Base-by-base conservation (phyloP, 352 stramenopile genomes). In the Globisporangium sylvaticum region DNA sequence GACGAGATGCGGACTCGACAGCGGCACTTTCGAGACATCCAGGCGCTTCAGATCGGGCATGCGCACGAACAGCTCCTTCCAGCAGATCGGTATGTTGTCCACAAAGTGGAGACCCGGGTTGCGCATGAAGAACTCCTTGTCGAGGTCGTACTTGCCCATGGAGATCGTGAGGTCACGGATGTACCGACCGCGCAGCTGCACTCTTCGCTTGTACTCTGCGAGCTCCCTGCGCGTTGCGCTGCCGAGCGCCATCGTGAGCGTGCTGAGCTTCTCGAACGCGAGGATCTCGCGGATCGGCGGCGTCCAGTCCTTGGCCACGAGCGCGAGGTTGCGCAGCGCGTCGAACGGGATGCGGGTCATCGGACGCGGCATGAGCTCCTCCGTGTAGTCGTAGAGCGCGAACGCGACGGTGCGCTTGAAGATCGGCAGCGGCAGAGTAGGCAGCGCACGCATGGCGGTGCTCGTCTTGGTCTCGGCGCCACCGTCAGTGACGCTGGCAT, bases 11-110 rank as follows among this genome's bases (percentile, higher is more conserved):
- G 65, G 71, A 10, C 80, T 65, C 14, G 69, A 60, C 31, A 88
- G 63, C 4, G 78, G 78, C 2, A 80, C 62, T 0, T 59, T 62
- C 0, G 70, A 72, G 27, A 89, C 67, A 25, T 89, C 80, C 25
- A 89, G 58, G 9, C 80, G 65, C 7, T 61, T 63, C 3, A 89
- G 1, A 60, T 81, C 77, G 3, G 78, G 75, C 54, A 77, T 78
- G 8, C 68, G 59, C 58, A 63, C 42, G 0, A 89, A 60, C 31
- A 85, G 34, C 20, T 67, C 58, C 6, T 54, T 62, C 80, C 80
- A 89, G 60, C 81, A 74, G 27, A 81, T 58, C 67, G 10, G 32
- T 10, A 69, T 59, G 1, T 72, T 54, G 22, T 76, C 59, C 29
- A 80, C 61, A 57, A 46, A 66, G 9, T 74, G 68, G 7, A 80